Evolutionary conservation across 2,329 filamentous ascomycete genomes (phyloP).

Genomic region (Phialophora macrospora): DNA sequence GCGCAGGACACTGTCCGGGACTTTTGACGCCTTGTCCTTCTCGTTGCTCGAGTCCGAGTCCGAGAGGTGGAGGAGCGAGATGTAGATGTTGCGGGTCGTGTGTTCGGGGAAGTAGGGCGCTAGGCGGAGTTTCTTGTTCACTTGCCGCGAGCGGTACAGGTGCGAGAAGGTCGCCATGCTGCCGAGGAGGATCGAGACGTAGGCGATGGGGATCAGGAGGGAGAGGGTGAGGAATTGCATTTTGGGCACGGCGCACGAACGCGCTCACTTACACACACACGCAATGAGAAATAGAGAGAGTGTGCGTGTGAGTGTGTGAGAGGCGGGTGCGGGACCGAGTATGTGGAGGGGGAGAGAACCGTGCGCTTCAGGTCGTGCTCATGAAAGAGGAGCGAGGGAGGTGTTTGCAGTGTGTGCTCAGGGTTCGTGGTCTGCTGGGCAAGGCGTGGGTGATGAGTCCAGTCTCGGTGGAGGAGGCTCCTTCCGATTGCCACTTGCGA

Average conservation of each 20-base stretch:
- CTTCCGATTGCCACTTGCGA: not conserved
- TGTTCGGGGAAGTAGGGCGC: slow-evolving; percentile 94
- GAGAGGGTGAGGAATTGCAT: slow-evolving; percentile 67
- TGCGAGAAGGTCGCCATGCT: slow-evolving; percentile 90
- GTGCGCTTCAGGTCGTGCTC: slow-evolving; percentile 8
- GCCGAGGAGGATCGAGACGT: slow-evolving; percentile 83
- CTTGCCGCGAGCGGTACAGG: slow-evolving; percentile 91
- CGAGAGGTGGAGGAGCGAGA: slow-evolving; percentile 83
- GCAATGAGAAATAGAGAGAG: too few relatives aligned
- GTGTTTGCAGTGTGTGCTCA: too few relatives aligned
- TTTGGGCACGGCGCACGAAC: slow-evolving; percentile 2
- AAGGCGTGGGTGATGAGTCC: not conserved
- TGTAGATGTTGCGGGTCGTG: slow-evolving; percentile 90
- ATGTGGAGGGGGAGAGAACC: not conserved
- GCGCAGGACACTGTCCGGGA: slow-evolving; percentile 84
- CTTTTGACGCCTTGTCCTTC: slow-evolving; percentile 51
- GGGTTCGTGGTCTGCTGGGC: not conserved
- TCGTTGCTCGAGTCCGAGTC: slow-evolving; percentile 41
- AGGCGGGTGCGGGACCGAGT: not conserved
- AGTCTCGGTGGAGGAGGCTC: not conserved
- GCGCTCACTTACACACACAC: not conserved
- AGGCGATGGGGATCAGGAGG: slow-evolving; percentile 84
- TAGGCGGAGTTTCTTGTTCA: slow-evolving; percentile 78
- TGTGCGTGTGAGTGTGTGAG: not conserved
- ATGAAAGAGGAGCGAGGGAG: slow-evolving; percentile 1